Conservation (phyloP, 2,329 filamentous ascomycete genomes). For the Botrytis squamosa region DNA sequence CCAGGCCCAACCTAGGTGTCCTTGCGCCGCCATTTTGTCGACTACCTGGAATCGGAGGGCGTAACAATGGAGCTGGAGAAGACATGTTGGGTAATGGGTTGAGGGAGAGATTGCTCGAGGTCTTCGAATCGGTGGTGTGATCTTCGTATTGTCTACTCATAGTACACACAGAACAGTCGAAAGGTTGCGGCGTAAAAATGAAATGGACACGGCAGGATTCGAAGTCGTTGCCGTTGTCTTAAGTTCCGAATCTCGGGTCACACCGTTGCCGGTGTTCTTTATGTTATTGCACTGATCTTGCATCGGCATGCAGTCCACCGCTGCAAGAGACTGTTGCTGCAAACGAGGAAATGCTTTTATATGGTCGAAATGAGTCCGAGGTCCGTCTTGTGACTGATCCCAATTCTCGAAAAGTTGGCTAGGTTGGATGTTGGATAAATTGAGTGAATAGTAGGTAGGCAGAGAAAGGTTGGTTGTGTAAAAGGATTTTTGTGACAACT, state of each 20-base stretch:
- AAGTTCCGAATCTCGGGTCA: conserved; percentile 25
- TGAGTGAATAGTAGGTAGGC: not conserved
- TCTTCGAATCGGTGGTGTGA: conserved; percentile 31
- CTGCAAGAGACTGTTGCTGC: conserved; percentile 29
- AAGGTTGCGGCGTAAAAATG: conserved; percentile 27
- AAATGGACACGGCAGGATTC: conserved; percentile 22
- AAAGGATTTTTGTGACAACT: not conserved
- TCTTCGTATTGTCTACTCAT: conserved; percentile 19
- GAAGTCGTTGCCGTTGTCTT: conserved; percentile 10
- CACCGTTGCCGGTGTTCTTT: conserved; percentile 31
- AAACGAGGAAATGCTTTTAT: conserved; percentile 18
- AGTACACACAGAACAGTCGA: conserved; percentile 2
- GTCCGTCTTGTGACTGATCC: not conserved
- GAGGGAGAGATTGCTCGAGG: conserved; percentile 26
- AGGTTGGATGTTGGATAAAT: not conserved
- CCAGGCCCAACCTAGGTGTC: conserved; percentile 64
- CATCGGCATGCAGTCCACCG: conserved; percentile 30
- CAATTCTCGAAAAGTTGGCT: conserved; percentile 12
- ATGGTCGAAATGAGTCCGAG: conserved; percentile 17
- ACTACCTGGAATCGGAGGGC: conserved; percentile 40
- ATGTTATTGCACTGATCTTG: conserved; percentile 31
- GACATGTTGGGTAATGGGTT: conserved; percentile 38
- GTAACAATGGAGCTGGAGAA: conserved; percentile 39
- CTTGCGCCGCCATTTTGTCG: conserved; percentile 35
- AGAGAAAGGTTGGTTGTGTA: not conserved